Percentiles rank a stretch among this genome's conserved stretches.
Conservation (phyloP, 352 stramenopile genomes). For the Phytophthora lateralis region DNA sequence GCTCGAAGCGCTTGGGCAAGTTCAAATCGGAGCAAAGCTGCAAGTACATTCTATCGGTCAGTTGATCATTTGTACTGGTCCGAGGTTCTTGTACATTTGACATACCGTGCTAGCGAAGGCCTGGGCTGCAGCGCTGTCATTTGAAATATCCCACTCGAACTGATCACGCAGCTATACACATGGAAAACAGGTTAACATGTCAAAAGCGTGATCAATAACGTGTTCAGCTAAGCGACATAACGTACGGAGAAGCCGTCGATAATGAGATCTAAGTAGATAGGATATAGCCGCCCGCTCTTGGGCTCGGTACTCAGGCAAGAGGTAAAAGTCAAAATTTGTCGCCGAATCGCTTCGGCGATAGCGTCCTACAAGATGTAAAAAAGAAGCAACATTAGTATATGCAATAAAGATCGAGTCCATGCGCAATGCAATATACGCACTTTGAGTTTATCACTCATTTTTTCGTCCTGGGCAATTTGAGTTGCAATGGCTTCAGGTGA, state of each 20-base stretch:
- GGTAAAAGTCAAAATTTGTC: slow-evolving; percentile 71
- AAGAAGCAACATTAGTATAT: slow-evolving; percentile 2
- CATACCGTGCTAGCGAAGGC: slow-evolving; percentile 54
- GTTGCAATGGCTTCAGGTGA: slow-evolving; percentile 63
- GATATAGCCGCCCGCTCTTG: slow-evolving; percentile 46
- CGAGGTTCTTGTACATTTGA: neutral
- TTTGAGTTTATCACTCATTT: slow-evolving; percentile 51
- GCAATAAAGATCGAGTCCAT: neutral
- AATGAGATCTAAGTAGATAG: slow-evolving; percentile 77
- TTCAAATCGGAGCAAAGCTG: slow-evolving; percentile 67
- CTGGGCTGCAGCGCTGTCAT: slow-evolving; percentile 50
- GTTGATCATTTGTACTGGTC: neutral
- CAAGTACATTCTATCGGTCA: neutral
- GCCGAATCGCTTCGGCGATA: slow-evolving; percentile 74
- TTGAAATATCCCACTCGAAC: slow-evolving; percentile 82
- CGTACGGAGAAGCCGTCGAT: slow-evolving; percentile 67
- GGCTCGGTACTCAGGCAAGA: slow-evolving; percentile 36
- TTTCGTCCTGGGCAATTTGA: slow-evolving; percentile 68
- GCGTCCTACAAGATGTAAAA: slow-evolving; percentile 38
- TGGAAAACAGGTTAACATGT: neutral
- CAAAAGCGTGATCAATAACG: neutral
- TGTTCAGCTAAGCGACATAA: neutral
- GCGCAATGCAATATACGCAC: slow-evolving; percentile 18
- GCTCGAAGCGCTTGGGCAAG: slow-evolving; percentile 56
- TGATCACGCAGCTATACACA: slow-evolving; percentile 68